A percentile compares a stretch with the other conserved stretches of the same genome.
These are phyloP conservation scores for Chaetomium cochliodes DNA, from an alignment of 495 filamentous ascomycete species.

Conservation along the genomic window DNA sequence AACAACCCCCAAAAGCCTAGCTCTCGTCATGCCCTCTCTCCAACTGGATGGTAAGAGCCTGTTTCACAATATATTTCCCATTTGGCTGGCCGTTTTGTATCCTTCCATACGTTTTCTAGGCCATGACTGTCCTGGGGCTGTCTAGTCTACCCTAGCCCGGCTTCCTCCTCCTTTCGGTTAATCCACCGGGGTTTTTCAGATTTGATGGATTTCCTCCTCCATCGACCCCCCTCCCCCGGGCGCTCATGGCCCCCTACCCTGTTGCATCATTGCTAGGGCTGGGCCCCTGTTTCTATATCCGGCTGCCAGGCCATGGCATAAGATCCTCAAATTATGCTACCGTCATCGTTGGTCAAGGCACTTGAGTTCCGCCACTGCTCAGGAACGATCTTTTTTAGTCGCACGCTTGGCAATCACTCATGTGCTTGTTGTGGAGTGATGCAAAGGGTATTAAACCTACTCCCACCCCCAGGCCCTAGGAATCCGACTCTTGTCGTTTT, in stretches of 20 bases:
- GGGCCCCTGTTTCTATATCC: constrained; percentile 52
- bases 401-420: constrained; percentile 45
- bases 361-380: constrained; percentile 45
- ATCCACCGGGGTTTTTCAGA: constrained; percentile 36
- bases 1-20: constrained; percentile 36
- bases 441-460: constrained; percentile 43
- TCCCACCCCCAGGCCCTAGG: constrained; percentile 31
- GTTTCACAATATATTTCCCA: constrained; percentile 50
- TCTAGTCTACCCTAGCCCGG: constrained; percentile 28
- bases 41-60: constrained; percentile 48
- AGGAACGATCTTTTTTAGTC: constrained; percentile 49
- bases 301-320: constrained; percentile 54
- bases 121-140: constrained; percentile 37
- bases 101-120: constrained; percentile 47
- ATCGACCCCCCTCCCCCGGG: constrained; percentile 34
- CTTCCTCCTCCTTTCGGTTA: constrained; percentile 42
- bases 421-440: constrained; percentile 45
- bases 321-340: constrained; percentile 58
- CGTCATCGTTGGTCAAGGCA: constrained; percentile 49
- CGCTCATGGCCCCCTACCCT: constrained; percentile 41
- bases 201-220: constrained; percentile 32
- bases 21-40: constrained; percentile 47
- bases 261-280: constrained; percentile 51
- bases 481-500: constrained; percentile 24
- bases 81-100: constrained; percentile 47